Conservation (phyloP, 176 grass and related monocot genomes). For the Rhynchospora breviuscula region DNA sequence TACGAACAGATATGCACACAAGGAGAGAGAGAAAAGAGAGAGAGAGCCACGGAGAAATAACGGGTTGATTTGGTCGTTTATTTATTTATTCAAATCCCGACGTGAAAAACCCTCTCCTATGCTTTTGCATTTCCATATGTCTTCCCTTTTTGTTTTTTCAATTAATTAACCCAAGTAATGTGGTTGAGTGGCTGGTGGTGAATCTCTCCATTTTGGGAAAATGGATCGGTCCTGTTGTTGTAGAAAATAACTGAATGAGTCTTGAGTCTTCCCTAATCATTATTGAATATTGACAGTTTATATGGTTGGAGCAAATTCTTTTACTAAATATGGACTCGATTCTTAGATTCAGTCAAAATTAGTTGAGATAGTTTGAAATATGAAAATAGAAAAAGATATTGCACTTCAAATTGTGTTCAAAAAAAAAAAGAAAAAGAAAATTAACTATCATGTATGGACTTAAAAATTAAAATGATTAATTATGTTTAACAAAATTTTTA, state of each 20-base stretch:
- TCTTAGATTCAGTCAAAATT: background rate
- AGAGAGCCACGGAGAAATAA: constrained; percentile 17
- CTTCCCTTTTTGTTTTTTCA: background rate
- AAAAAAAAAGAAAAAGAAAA: background rate
- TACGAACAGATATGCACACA: constrained; percentile 37
- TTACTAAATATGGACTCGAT: background rate
- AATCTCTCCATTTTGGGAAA: background rate
- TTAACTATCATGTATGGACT: background rate
- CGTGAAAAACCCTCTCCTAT: background rate
- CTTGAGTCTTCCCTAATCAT: background rate
- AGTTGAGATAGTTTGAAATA: background rate
- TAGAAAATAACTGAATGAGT: background rate
- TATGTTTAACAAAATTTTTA: too few relatives aligned
- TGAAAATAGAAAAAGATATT: background rate
- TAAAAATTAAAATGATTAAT: too few relatives aligned
- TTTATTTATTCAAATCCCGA: constrained; percentile 22
- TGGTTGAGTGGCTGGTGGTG: background rate
- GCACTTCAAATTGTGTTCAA: background rate
- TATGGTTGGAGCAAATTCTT: background rate
- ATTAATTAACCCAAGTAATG: constrained; percentile 14
- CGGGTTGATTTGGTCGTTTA: constrained; percentile 3
- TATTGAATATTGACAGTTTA: background rate
- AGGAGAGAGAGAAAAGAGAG: background rate
- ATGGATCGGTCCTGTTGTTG: background rate
- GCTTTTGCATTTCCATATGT: background rate